These are phyloP conservation scores for Trichoderma endophyticum DNA, from an alignment of 2,329 filamentous ascomycete species.

Conservation along the genomic window DNA sequence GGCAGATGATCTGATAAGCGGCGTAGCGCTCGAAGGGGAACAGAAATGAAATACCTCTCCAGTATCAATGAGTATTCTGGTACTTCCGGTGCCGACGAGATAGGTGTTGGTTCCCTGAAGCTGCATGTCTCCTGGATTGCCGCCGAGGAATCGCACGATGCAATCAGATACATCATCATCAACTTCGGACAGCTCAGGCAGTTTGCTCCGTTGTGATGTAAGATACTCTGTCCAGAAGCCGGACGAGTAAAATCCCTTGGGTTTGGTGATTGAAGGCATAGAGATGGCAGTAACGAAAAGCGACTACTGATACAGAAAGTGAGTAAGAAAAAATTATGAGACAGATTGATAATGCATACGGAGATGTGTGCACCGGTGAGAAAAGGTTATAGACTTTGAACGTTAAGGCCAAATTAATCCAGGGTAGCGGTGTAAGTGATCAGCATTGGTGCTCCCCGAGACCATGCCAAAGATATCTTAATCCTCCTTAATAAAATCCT, in stretches of 20 bases:
- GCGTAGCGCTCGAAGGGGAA: neutral
- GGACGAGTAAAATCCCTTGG: neutral
- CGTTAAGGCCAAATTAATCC: neutral
- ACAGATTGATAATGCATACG: neutral
- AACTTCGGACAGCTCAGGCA: neutral
- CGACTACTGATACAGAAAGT: neutral
- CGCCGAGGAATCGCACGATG: neutral
- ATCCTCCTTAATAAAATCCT: neutral
- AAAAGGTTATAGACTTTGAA: neutral
- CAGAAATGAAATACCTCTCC: neutral
- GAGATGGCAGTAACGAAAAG: no score
- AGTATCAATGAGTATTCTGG: conserved; percentile 12
- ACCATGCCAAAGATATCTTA: neutral
- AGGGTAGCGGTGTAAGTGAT: neutral
- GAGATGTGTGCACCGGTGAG: neutral
- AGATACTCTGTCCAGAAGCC: neutral
- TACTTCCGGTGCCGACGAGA: conserved; percentile 2
- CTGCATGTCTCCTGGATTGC: neutral
- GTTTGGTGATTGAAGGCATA: neutral
- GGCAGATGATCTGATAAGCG: neutral
- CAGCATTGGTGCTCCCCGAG: neutral
- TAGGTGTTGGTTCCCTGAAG: conserved; percentile 19
- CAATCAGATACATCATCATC: neutral
- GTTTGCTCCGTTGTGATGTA: neutral
- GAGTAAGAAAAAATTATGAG: neutral